Evolutionary conservation across 192 early-diverging fungal species (phyloP), one percentile per base, ranked within the genome.

Genomic region (Irineochytrium annulatum): DNA sequence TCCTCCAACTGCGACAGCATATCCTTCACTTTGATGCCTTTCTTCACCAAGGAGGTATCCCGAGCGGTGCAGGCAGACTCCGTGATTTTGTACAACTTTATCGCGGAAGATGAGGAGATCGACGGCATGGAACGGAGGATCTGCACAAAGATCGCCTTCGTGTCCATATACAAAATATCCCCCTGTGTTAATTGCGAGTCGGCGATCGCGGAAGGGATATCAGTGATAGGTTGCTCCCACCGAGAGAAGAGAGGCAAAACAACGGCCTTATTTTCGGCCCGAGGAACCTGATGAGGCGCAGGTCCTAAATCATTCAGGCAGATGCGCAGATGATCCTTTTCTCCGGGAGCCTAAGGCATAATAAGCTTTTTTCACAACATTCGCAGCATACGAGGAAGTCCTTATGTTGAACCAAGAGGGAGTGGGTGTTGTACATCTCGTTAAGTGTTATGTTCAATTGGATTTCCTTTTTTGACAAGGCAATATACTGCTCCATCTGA

Each of bases 401-500:
- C 55, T 86, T 62, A 60, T 94, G 92, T 66, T 93, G 87, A 6
- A 85, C 63, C 61, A 97, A 73, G 30, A 97, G 72, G 27, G 86
- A 73, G 48, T 94, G 92, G 27, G 92, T 97, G 67, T 91, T 93
- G 73, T 90, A 91, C 59, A 97, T 88, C 83, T 97, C 94, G 70
- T 97, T 97, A 35, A 95, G 71, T 17, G 91, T 89, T 48, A 97
- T 95, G 69, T 89, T 85, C 11, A 97, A 74, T 54, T 86, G 72
- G 49, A 94, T 85, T 59, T 97, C 88, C 67, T 91, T 93, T 66
- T 94, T 95, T 2, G 92, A 95, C 51, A 97, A 63, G 0, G 92
- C 93, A 69, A 95, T 89, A 62, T 97, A 95, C 75, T 97, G 94
- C 72, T 97, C 94, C 94, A 97, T 97, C 80, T 74, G 34, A 0